These are phyloP conservation scores for Penicillium sp. DNA, from an alignment of 2,329 filamentous ascomycete species.

Conservation along the genomic window DNA sequence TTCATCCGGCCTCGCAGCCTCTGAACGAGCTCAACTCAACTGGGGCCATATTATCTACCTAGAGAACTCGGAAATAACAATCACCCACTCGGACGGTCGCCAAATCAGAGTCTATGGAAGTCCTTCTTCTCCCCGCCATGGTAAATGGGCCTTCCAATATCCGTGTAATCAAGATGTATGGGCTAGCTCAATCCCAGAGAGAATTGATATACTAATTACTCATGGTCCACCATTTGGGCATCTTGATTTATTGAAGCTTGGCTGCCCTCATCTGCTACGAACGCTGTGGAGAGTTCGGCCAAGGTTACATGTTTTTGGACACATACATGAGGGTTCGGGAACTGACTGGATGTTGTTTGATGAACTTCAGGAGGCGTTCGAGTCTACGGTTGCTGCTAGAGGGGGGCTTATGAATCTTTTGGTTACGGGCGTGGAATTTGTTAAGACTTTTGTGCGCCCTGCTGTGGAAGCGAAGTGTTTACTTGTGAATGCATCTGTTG, in stretches of 20 bases:
- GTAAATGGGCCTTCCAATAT: constrained; percentile 77
- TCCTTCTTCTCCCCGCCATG: constrained; percentile 70
- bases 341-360: constrained; percentile 18
- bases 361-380: constrained; percentile 16
- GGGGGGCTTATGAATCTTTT: constrained; percentile 19
- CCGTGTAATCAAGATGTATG: constrained; percentile 62
- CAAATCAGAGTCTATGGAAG: constrained; percentile 71
- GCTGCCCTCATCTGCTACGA: constrained; percentile 64
- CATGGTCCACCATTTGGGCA: constrained; percentile 74
- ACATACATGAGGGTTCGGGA: constrained; percentile 19
- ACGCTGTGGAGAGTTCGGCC: constrained; percentile 57
- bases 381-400: constrained; percentile 13
- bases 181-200: constrained; percentile 64
- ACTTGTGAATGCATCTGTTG: constrained; percentile 22
- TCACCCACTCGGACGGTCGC: constrained; percentile 58
- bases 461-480: constrained; percentile 20
- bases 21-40: constrained; percentile 56
- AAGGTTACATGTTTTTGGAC: constrained; percentile 17
- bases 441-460: neutral
- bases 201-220: constrained; percentile 73
- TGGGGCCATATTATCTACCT: constrained; percentile 70
- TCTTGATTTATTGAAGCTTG: constrained; percentile 55
- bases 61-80: constrained; percentile 60
- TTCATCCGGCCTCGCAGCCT: constrained; percentile 23
- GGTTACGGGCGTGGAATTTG: constrained; percentile 8